A percentile compares a stretch with the other conserved stretches of the same genome.
Evolutionary conservation across 148 eudicot species (phyloP).

Genomic region (Agrostemma githago): DNA sequence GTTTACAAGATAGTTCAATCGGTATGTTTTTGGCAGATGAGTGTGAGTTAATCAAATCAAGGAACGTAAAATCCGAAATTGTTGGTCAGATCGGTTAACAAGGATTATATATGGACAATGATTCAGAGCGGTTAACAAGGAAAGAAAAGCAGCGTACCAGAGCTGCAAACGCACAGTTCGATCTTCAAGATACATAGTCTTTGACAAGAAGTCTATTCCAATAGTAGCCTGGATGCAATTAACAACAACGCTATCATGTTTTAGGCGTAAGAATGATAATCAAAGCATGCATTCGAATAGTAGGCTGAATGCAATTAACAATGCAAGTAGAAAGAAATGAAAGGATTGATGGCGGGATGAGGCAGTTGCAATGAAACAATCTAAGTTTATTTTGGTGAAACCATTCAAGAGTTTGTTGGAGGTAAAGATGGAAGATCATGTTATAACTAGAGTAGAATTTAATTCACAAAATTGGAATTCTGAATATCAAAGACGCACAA

Average conservation of each 20-base stretch:
- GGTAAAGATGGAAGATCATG: too few species aligned
- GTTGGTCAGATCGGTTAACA: neutral
- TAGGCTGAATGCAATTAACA: too few species aligned
- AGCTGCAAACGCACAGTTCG: constrained; percentile 79
- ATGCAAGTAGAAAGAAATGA: too few species aligned
- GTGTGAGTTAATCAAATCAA: neutral
- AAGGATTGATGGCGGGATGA: too few species aligned
- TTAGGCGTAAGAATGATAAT: neutral
- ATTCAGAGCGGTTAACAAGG: neutral
- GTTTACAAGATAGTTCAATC: neutral
- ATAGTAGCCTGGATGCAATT: constrained; percentile 54
- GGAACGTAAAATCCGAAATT: neutral
- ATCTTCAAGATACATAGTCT: constrained; percentile 84
- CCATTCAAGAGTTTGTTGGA: too few species aligned
- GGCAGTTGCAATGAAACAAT: too few species aligned
- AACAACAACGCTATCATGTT: neutral
- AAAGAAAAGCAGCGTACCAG: constrained; percentile 34
- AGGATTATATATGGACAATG: neutral
- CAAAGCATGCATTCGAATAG: too few species aligned
- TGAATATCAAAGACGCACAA: too few species aligned
- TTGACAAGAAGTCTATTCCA: constrained; percentile 75
- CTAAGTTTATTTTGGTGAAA: too few species aligned
- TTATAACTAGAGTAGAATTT: too few species aligned
- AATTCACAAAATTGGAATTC: too few species aligned
- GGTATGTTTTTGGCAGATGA: neutral